These are phyloP conservation scores for Kwoniella shandongensis DNA, from an alignment of 768 basidiomycete species.

Conservation along the genomic window DNA sequence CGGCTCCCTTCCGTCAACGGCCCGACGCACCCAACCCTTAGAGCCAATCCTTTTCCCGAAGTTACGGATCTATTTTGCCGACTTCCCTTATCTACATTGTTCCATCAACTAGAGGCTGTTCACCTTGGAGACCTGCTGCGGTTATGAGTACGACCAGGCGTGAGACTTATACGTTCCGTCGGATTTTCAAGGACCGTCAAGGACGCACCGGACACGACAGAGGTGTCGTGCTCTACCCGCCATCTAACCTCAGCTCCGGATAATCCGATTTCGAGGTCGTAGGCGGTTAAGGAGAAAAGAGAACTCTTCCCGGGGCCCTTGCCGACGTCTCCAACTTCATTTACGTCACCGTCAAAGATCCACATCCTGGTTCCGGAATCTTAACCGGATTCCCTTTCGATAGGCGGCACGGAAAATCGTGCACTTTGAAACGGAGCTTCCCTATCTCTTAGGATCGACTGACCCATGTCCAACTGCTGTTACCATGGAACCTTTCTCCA, in stretches of 20 bases:
- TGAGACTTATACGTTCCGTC: slow-evolving; percentile 70
- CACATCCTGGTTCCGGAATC: slow-evolving; percentile 74
- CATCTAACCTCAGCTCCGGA: slow-evolving; percentile 72
- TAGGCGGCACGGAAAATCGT: slow-evolving; percentile 65
- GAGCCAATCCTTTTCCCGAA: slow-evolving; percentile 67
- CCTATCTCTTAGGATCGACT: slow-evolving; percentile 80
- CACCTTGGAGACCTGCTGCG: slow-evolving; percentile 74
- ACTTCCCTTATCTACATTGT: slow-evolving; percentile 79
- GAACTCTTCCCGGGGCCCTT: slow-evolving; percentile 72
- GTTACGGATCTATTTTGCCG: slow-evolving; percentile 78
- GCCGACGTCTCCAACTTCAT: slow-evolving; percentile 64
- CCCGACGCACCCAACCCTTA: slow-evolving; percentile 76
- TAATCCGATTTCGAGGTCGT: slow-evolving; percentile 72
- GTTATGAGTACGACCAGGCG: slow-evolving; percentile 74
- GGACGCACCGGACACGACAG: slow-evolving; percentile 72
- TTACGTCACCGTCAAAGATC: slow-evolving; percentile 64
- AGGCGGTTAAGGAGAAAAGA: slow-evolving; percentile 76
- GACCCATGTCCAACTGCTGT: slow-evolving; percentile 83
- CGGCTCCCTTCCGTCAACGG: slow-evolving; percentile 70
- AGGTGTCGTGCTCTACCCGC: slow-evolving; percentile 70
- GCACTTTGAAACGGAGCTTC: slow-evolving; percentile 71
- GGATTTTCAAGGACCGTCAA: slow-evolving; percentile 78
- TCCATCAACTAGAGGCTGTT: slow-evolving; percentile 78
- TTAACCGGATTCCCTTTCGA: slow-evolving; percentile 78
- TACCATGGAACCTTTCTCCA: slow-evolving; percentile 85